Evolutionary conservation across 1,284 basidiomycete genomes (phyloP).

Genomic region (Hemileia vastatrix): DNA sequence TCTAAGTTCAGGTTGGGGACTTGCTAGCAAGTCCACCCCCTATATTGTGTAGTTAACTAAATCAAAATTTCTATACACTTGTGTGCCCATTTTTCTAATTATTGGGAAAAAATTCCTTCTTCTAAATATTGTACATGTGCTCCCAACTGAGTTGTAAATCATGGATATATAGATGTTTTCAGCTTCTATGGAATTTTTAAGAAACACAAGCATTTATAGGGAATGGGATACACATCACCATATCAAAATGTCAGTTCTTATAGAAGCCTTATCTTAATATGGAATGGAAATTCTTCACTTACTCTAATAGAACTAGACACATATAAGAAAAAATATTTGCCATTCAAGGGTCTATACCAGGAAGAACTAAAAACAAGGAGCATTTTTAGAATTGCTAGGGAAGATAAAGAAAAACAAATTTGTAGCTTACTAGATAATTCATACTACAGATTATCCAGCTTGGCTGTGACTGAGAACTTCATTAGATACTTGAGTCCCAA

Average conservation of each 20-base stretch:
- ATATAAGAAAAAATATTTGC: conserved; percentile 63
- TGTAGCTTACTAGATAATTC: conserved; percentile 53
- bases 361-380: conserved; percentile 50
- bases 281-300: conserved; percentile 41
- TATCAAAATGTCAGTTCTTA: conserved; percentile 48
- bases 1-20: too few relatives aligned
- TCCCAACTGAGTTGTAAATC: conserved; percentile 83
- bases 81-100: conserved; percentile 69
- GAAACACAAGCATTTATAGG: neutral
- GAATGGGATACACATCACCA: conserved; percentile 54
- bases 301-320: conserved; percentile 60
- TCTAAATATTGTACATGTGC: conserved; percentile 68
- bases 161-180: conserved; percentile 63
- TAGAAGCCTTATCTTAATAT: conserved; percentile 23
- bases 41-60: too few relatives aligned
- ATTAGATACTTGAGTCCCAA: conserved; percentile 72
- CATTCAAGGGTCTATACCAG: conserved; percentile 62
- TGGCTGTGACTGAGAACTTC: conserved; percentile 65
- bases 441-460: conserved; percentile 71
- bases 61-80: too few relatives aligned
- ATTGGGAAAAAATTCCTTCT: conserved; percentile 70
- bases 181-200: conserved; percentile 53
- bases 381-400: neutral
- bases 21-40: too few relatives aligned
- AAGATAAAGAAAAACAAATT: neutral